Evolutionary conservation across 306 rosid genomes (phyloP), one percentile per base, ranked within the genome.

Genomic region (Carpinus fangiana): DNA sequence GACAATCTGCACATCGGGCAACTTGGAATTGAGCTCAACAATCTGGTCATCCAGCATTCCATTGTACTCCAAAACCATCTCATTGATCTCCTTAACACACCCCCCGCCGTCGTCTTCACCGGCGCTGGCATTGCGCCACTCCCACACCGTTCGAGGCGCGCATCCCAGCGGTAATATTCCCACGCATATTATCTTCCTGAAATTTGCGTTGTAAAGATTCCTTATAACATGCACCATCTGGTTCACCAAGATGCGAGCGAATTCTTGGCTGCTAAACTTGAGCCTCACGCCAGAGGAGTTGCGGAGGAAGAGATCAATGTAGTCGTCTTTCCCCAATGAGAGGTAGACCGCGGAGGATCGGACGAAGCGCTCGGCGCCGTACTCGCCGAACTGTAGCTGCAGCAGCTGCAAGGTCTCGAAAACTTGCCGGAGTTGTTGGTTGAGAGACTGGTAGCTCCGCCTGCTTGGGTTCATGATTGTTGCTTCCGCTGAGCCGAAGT

Each of bases 251-350:
- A 92, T 82, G 76, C 80, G 86, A 7, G 93, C 87, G 48, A 89
- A 86, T 28, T 84, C 53, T 45, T 72, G 79, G 48, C 80, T 74
- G 14, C 10, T 53, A 16, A 48, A 47, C 46, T 80, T 79, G 26
- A 78, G 69, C 73, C 23, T 74, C 69, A 72, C 68, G 75, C 57
- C 75, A 11, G 88, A 59, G 56, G 92, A 74, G 73, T 87, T 89
- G 9, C 70, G 73, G 4, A 88, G 84, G 80, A 81, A 82, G 73
- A 89, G 83, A 48, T 89, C 84, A 43, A 88, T 81, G 84, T 82
- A 94, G 75, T 94, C 97, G 48, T 92, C 90, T 86, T 90, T 87
- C 57, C 98, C 96, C 65, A 94, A 90, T 13, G 97, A 94, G 81
- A 94, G 92, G 80, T 78, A 81, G 76, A 90, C 88, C 72, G 88